These are phyloP conservation scores for Anaeromyces robustus DNA, from an alignment of 192 early-diverging fungal genomes.

Conservation along the genomic window DNA sequence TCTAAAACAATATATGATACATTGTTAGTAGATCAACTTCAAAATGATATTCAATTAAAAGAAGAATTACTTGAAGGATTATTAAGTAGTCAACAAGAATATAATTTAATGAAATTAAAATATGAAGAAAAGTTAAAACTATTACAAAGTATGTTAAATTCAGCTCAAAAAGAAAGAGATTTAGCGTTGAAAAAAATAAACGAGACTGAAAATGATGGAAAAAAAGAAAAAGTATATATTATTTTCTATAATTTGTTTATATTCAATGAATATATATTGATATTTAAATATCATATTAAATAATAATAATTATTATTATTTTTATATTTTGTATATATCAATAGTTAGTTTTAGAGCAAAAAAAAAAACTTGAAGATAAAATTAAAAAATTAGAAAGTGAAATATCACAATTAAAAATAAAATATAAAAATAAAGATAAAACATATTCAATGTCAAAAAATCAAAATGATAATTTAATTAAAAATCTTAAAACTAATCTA, in stretches of 20 bases:
- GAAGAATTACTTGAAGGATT: conserved; percentile 39
- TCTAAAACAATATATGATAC: neutral
- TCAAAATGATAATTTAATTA: neutral
- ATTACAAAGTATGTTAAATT: conserved; percentile 36
- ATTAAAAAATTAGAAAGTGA: neutral
- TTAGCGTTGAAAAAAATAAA: conserved; percentile 37
- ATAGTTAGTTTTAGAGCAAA: neutral
- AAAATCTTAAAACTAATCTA: neutral
- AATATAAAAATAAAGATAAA: neutral
- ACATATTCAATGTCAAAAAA: neutral
- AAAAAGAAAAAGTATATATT: neutral
- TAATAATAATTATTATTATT: neutral
- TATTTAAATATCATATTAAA: too few species aligned
- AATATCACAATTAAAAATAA: neutral
- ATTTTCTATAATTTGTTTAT: too few species aligned
- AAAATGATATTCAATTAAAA: conserved; percentile 14
- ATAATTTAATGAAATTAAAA: conserved; percentile 30
- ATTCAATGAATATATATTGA: too few species aligned
- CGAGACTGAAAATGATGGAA: conserved; percentile 5
- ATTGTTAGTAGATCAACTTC: neutral
- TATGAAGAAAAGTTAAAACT: conserved; percentile 52
- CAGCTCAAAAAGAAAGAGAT: conserved; percentile 42
- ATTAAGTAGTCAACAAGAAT: conserved; percentile 34
- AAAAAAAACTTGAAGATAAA: neutral
- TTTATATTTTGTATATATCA: too few species aligned